Percentiles rank a stretch among this genome's conserved stretches.
Evolutionary conservation across 1,284 basidiomycete species (phyloP).

Genomic region (Ceratobasidium papillatum): DNA sequence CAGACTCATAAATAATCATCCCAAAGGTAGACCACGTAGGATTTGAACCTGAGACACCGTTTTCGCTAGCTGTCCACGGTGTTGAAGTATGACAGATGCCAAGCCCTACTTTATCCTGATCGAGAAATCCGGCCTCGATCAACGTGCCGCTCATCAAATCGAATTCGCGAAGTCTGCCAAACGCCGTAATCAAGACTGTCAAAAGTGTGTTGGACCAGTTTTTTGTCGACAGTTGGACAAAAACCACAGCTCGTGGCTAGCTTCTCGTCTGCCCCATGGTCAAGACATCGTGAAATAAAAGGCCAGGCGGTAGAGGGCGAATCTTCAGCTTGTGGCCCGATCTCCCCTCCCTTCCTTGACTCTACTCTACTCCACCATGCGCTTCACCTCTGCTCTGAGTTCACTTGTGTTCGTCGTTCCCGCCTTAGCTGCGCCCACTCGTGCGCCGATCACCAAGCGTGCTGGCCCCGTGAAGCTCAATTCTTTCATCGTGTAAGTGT

Average conservation of each 20-base stretch:
- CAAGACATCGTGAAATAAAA: background rate
- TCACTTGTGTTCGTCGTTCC: slow-evolving; percentile 23
- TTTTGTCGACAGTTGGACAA: too few species aligned
- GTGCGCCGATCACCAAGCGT: slow-evolving; percentile 3
- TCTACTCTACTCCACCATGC: background rate
- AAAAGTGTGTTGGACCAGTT: too few species aligned
- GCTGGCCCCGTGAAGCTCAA: slow-evolving; percentile 19
- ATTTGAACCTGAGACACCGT: too few species aligned
- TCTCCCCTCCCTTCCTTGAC: background rate
- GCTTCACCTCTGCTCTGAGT: background rate
- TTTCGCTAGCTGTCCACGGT: too few species aligned
- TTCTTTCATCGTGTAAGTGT: slow-evolving; percentile 17
- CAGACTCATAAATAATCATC: too few species aligned
- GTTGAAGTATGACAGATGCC: too few species aligned
- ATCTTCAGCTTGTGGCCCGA: background rate
- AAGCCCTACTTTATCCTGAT: too few species aligned
- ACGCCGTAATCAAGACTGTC: background rate
- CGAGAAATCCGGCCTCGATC: background rate
- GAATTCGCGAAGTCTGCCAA: too few species aligned
- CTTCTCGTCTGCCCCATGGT: background rate
- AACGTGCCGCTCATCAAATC: background rate
- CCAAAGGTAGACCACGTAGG: too few species aligned
- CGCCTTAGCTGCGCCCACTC: slow-evolving; percentile 20
- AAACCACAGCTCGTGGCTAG: background rate
- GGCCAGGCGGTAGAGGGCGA: too few species aligned